These are phyloP conservation scores for Alternaria solani DNA, from an alignment of 2,329 filamentous ascomycete genomes.

Conservation along the genomic window DNA sequence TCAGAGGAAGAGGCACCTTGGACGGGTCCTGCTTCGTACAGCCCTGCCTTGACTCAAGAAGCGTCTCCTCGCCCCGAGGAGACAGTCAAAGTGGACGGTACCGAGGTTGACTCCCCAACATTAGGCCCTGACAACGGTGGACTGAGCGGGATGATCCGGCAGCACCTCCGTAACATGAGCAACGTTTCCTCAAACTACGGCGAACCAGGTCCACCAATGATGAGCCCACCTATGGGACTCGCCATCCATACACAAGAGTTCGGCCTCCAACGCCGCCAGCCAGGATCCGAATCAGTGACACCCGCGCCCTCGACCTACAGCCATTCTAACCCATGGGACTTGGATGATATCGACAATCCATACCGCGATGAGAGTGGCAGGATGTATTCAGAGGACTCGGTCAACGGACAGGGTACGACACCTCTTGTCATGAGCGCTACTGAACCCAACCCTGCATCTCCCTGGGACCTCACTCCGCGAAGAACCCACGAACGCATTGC, in stretches of 20 bases:
- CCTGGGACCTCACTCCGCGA: conserved; percentile 60
- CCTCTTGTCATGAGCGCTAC: conserved; percentile 21
- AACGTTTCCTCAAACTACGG: conserved; percentile 79
- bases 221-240: conserved; percentile 54
- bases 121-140: conserved; percentile 71
- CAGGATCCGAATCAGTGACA: conserved; percentile 48
- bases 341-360: conserved; percentile 59
- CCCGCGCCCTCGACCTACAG: conserved; percentile 59
- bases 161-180: conserved; percentile 84
- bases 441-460: conserved; percentile 21
- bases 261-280: conserved; percentile 37
- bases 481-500: conserved; percentile 58
- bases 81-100: conserved; percentile 19
- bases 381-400: conserved; percentile 46
- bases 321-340: conserved; percentile 64
- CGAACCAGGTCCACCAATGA: conserved; percentile 48
- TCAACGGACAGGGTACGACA: conserved; percentile 34
- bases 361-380: conserved; percentile 49
- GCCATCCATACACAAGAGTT: conserved; percentile 46
- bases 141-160: conserved; percentile 80
- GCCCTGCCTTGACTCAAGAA: conserved; percentile 21
- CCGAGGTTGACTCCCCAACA: conserved; percentile 76
- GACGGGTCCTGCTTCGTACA: conserved; percentile 9
- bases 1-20: conserved; percentile 28
- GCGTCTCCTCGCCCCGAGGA: conserved; percentile 12